A percentile compares a stretch with the other conserved stretches of the same genome.
Conservation (phyloP, 2,329 filamentous ascomycete genomes). For the Diaporthe amygdali region DNA sequence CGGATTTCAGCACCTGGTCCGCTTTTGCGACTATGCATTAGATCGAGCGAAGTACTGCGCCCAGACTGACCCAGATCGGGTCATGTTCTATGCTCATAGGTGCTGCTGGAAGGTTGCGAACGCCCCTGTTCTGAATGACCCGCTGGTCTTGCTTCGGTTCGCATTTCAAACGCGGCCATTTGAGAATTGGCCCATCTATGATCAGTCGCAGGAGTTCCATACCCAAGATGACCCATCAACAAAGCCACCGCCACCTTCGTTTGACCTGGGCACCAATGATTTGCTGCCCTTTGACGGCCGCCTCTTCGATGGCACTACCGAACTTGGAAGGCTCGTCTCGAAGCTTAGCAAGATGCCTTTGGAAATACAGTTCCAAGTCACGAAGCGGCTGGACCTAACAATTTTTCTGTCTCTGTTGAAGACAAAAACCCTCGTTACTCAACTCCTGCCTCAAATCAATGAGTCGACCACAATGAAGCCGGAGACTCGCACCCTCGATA, state of each 20-base stretch:
- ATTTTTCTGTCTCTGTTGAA: neutral
- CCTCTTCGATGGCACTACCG: neutral
- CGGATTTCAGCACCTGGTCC: neutral
- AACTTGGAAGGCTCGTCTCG: neutral
- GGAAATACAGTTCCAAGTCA: neutral
- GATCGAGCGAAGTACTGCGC: neutral
- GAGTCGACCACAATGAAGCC: neutral
- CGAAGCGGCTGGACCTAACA: neutral
- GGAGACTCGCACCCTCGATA: neutral
- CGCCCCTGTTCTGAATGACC: neutral
- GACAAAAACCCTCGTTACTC: neutral
- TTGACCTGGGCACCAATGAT: neutral
- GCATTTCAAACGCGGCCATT: constrained; percentile 5
- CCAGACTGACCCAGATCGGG: neutral
- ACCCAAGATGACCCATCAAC: neutral
- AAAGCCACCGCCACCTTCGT: neutral
- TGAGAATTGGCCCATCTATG: neutral
- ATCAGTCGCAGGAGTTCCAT: neutral
- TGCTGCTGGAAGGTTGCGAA: constrained; percentile 3
- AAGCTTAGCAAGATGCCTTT: neutral
- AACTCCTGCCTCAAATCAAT: neutral
- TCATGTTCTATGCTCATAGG: constrained; percentile 9
- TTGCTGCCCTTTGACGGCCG: neutral
- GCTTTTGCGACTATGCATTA: neutral
- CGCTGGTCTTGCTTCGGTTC: neutral